Base-by-base conservation (phyloP, 208 protist genomes). In the Hexamita inflata region DNA sequence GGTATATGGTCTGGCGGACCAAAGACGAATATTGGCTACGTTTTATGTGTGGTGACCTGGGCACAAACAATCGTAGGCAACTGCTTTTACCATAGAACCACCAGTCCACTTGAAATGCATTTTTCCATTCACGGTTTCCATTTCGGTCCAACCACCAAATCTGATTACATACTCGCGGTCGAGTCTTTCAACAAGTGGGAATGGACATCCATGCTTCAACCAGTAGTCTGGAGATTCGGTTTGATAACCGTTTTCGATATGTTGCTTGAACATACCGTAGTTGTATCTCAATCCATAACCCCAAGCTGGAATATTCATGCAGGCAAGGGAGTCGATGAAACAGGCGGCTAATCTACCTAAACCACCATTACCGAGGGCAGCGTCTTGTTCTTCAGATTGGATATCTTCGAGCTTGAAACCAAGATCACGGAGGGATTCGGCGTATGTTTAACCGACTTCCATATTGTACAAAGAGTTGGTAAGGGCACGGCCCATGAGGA, bases 251-350 rank as follows among this genome's bases (percentile, higher is more conserved):
- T 77, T 34, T 28, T 45, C n/a, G 38, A 81, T 75, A 1, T 0
- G 34, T 58, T 81, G 73, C 26, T 49, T 59, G 41, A 81, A 81
- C 75, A 81, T 77, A 58, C 78, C 78, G 39, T 65, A 81, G 24
- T 34, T 28, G 41, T 81, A 81, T 0, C 70, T 11, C 13, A 87
- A 38, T 30, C 84, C 84, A 68, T 87, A 87, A 24, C 84, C 84
- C 75, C 74, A 85, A 7, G 76, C 81, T 15, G 84, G 83, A 30
- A 79, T 58, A 57, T 81, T 77, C 0, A 82, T 53, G 24, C 79
- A 82, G 11, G 84, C 84, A 39, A 86, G 45, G 7, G 84, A 86
- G 62, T 87, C 84, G 35, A 87, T 70, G 73, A 85, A 87, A 77
- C 84, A 87, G 15, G 84, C 83, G 34, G 84, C 83, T n/a, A 87